Evolutionary conservation across 2,329 filamentous ascomycete species (phyloP).

Genomic region (Aspergillus sp.): DNA sequence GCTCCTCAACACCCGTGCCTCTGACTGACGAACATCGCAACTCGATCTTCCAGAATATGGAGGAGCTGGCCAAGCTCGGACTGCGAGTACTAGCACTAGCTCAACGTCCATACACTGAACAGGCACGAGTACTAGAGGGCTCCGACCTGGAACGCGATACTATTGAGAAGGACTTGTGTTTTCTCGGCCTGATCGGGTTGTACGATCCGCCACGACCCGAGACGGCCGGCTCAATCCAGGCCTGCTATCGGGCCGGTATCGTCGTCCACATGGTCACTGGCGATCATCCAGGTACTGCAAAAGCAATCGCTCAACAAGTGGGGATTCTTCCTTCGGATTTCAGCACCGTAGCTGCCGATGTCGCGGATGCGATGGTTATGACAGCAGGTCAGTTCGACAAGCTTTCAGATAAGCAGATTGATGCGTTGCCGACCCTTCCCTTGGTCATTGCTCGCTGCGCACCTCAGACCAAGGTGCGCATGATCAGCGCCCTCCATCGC

Average conservation of each 20-base stretch:
- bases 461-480: constrained; percentile 72
- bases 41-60: constrained; percentile 67
- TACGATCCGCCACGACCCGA: constrained; percentile 84
- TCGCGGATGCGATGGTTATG: constrained; percentile 68
- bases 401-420: constrained; percentile 73
- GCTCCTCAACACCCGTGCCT: constrained; percentile 34
- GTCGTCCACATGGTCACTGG: constrained; percentile 83
- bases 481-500: constrained; percentile 66
- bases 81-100: constrained; percentile 70
- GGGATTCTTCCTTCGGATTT: constrained; percentile 69
- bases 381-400: constrained; percentile 78
- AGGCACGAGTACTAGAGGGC: too few species aligned
- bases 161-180: constrained; percentile 68
- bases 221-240: constrained; percentile 69
- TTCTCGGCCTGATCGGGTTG: constrained; percentile 80
- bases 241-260: constrained; percentile 73
- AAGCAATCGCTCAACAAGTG: constrained; percentile 77
- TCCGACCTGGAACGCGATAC: too few species aligned
- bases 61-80: constrained; percentile 64
- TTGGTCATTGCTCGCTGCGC: constrained; percentile 62
- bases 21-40: constrained; percentile 57
- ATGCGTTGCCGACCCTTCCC: constrained; percentile 55
- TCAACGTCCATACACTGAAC: constrained; percentile 26
- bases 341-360: constrained; percentile 57
- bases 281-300: constrained; percentile 76